Evolutionary conservation across 768 basidiomycete genomes (phyloP), one percentile per base, ranked within the genome.

Genomic region (Boletellus ananas): DNA sequence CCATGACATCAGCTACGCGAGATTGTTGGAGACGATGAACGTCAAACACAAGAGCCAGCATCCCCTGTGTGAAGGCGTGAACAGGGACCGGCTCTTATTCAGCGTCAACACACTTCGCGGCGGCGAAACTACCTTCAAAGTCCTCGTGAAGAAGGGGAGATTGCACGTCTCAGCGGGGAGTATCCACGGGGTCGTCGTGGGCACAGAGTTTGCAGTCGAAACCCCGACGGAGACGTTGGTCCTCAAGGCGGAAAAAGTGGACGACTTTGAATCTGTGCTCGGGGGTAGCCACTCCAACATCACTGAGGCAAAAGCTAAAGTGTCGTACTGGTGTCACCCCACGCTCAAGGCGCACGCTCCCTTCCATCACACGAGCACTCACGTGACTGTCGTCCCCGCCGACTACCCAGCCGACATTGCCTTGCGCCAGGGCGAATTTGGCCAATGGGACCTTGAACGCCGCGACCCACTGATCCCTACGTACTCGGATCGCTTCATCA

Each of bases 11-110:
- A 61, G 21, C 34, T 59, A 61, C 12, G 25, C 16, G 34, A 42
- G 8, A 17, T 20, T 61, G 14, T 50, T 49, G 38, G 57, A 56
- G 38, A 49, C 4, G 36, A 8, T 61, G 47, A 40, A 51, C 21
- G 14, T 62, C 4, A 56, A 44, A 18, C 6, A 40, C 0, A 17
- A 16, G 13, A 3, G 9, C 0, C 60, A 62, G 21, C 50, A 62
- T 40, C 60, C 57, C 21, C 60, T 56, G 13, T 62, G 60, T 34
- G 54, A 58, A 34, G 60, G 60, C 1, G 20, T 14, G 27, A 53
- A 61, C 23, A 59, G 13, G 38, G 34, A 54, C 11, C 38, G 60
- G 3, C 42, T 61, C 2, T 47, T 62, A 3, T 61, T 62, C 12
- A 59, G 60, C 13, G 49, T 61, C 0, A 61, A 61, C 45, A 56